Percentiles rank a stretch among this genome's conserved stretches.
Conservation (phyloP, 805 yeast genomes). For the Schwanniomyces sp. region DNA sequence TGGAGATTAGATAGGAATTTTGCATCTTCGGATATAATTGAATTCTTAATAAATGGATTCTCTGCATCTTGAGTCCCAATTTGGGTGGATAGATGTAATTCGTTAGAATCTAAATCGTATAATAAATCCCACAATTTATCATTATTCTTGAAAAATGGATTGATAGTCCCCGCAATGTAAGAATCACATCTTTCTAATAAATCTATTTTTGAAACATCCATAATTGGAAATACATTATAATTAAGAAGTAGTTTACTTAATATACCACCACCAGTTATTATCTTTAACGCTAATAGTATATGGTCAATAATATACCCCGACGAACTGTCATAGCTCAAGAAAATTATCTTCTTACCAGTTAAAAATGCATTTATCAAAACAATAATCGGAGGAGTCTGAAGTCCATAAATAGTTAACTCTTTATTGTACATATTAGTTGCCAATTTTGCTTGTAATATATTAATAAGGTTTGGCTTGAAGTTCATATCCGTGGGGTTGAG, state of each 20-base stretch:
- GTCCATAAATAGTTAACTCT: conserved; percentile 54
- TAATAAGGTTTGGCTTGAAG: conserved; percentile 38
- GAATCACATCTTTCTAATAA: conserved; percentile 39
- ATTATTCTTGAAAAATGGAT: conserved; percentile 59
- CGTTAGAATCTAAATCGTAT: conserved; percentile 57
- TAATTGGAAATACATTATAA: conserved; percentile 53
- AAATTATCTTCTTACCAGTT: conserved; percentile 39
- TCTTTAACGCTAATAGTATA: conserved; percentile 37
- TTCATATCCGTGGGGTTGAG: conserved; percentile 45
- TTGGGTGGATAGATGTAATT: conserved; percentile 30
- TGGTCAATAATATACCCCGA: conserved; percentile 43
- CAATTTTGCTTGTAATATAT: conserved; percentile 33
- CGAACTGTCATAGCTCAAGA: conserved; percentile 39
- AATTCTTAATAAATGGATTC: conserved; percentile 23
- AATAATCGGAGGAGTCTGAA: conserved; percentile 48
- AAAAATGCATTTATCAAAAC: conserved; percentile 36
- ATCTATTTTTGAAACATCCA: conserved; percentile 61
- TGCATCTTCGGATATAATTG: conserved; percentile 46
- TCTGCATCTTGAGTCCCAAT: conserved; percentile 9
- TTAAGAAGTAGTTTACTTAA: conserved; percentile 37
- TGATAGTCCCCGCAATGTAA: conserved; percentile 66
- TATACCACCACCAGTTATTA: conserved; percentile 45
- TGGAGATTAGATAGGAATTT: conserved; percentile 43
- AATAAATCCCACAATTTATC: conserved; percentile 59
- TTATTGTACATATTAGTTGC: conserved; percentile 36